These are phyloP conservation scores for Fragaria nilgerrensis DNA, from an alignment of 306 rosid genomes.

Conservation along the genomic window DNA sequence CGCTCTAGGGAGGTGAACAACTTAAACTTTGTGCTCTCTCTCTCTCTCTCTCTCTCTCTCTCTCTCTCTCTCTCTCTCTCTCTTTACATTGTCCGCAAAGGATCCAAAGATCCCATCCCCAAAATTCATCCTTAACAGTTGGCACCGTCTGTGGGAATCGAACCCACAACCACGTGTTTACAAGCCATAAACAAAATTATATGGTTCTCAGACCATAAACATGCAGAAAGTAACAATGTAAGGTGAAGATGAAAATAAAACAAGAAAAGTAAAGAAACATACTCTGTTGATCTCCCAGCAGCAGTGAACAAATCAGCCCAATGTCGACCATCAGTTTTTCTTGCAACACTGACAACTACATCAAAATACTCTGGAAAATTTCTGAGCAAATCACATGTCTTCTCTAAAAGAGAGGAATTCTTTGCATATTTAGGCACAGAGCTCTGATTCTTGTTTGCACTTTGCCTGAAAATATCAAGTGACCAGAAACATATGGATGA, in stretches of 20 bases:
- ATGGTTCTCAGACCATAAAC: not conserved
- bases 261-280: constrained; percentile 23
- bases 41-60: too few species aligned
- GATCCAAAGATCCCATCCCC: too few species aligned
- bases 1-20: too few species aligned
- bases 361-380: constrained; percentile 89
- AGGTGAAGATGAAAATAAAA: constrained; percentile 19
- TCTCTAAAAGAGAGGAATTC: constrained; percentile 70
- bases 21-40: too few species aligned
- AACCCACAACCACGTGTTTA: too few species aligned
- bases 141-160: too few species aligned
- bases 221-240: constrained; percentile 7
- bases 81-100: too few species aligned
- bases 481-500: constrained; percentile 17
- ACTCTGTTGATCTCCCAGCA: constrained; percentile 98
- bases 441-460: constrained; percentile 59
- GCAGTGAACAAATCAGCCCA: constrained; percentile 96
- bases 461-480: constrained; percentile 59
- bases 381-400: constrained; percentile 89
- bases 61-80: too few species aligned
- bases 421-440: constrained; percentile 45
- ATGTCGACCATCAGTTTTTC: constrained; percentile 99
- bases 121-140: too few species aligned
- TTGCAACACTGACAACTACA: constrained; percentile 96
- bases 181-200: not conserved